A percentile compares a stretch with the other conserved stretches of the same genome.
Conservation (phyloP, 164 flowering plant species). For the Aristolochia fimbriata region DNA sequence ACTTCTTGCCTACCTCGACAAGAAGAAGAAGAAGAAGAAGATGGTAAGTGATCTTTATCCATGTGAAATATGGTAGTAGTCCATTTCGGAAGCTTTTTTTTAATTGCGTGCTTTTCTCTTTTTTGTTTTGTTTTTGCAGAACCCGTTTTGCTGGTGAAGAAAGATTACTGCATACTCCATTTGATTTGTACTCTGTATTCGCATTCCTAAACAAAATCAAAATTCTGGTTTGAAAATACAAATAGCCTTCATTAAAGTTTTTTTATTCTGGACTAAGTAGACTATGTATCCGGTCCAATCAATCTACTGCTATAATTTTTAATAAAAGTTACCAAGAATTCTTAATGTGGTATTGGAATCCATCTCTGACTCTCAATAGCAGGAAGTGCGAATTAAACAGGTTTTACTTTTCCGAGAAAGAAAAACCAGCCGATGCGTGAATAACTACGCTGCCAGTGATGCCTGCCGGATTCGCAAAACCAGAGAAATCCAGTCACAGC, state of each 20-base stretch:
- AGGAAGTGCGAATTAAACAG: too few species aligned
- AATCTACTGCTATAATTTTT: too few species aligned
- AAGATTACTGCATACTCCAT: neutral
- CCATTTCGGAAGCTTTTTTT: neutral
- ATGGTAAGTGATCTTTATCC: conserved; percentile 8
- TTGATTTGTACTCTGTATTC: conserved; percentile 6
- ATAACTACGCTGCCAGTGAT: too few species aligned
- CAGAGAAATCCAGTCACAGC: too few species aligned
- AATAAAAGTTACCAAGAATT: too few species aligned
- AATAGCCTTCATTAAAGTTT: conserved; percentile 1
- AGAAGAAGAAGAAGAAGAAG: conserved; percentile 71
- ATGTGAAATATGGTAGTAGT: neutral
- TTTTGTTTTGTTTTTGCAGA: conserved; percentile 19
- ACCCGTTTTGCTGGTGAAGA: conserved; percentile 19
- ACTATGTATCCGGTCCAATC: too few species aligned
- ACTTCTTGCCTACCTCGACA: conserved; percentile 59
- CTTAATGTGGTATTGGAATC: too few species aligned
- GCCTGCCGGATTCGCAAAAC: too few species aligned
- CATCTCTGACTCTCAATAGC: too few species aligned
- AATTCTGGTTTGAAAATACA: conserved; percentile 2
- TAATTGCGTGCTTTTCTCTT: neutral
- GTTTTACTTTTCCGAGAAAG: too few species aligned
- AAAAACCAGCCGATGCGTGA: too few species aligned
- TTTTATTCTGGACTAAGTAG: too few species aligned
- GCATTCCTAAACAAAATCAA: conserved; percentile 2